Percentiles rank a stretch among this genome's conserved stretches.
Conservation (phyloP, 2,329 filamentous ascomycete genomes). For the Falciphora oryzae region DNA sequence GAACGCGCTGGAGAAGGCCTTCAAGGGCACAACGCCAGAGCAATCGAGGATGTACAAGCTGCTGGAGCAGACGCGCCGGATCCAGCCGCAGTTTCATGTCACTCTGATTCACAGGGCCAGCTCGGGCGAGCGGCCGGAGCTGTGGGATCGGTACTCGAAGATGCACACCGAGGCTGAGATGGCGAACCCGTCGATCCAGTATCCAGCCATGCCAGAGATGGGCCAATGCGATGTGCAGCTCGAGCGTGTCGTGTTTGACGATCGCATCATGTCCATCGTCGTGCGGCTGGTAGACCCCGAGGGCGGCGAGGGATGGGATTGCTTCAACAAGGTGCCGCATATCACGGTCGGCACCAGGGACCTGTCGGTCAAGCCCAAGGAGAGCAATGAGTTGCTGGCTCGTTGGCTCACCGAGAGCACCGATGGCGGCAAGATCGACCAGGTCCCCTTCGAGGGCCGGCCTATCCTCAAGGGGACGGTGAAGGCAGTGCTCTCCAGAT, state of each 20-base stretch:
- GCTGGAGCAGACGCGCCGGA: constrained; percentile 64
- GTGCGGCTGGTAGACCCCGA: constrained; percentile 61
- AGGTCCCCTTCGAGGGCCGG: constrained; percentile 44
- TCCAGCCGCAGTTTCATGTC: constrained; percentile 87
- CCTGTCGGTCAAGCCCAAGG: constrained; percentile 75
- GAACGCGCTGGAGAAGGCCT: constrained; percentile 62
- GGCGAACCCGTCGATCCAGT: constrained; percentile 16
- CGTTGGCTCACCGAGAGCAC: constrained; percentile 66
- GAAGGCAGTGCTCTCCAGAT: constrained; percentile 43
- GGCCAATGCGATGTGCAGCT: constrained; percentile 60
- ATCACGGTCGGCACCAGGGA: constrained; percentile 83
- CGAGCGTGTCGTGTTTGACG: constrained; percentile 74
- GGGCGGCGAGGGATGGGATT: constrained; percentile 49
- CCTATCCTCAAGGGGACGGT: constrained; percentile 43
- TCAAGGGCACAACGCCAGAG: constrained; percentile 47
- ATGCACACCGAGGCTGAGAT: constrained; percentile 45
- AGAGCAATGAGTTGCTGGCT: constrained; percentile 81
- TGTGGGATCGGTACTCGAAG: constrained; percentile 71
- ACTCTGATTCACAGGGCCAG: constrained; percentile 81
- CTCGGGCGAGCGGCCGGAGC: constrained; percentile 52
- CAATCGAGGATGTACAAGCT: constrained; percentile 67
- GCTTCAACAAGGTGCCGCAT: constrained; percentile 74
- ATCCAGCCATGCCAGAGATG: constrained; percentile 38
- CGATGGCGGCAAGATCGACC: constrained; percentile 40
- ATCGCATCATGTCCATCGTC: constrained; percentile 85